These are phyloP conservation scores for Cyanodermella asteris DNA, from an alignment of 2,329 filamentous ascomycete species.

Conservation along the genomic window DNA sequence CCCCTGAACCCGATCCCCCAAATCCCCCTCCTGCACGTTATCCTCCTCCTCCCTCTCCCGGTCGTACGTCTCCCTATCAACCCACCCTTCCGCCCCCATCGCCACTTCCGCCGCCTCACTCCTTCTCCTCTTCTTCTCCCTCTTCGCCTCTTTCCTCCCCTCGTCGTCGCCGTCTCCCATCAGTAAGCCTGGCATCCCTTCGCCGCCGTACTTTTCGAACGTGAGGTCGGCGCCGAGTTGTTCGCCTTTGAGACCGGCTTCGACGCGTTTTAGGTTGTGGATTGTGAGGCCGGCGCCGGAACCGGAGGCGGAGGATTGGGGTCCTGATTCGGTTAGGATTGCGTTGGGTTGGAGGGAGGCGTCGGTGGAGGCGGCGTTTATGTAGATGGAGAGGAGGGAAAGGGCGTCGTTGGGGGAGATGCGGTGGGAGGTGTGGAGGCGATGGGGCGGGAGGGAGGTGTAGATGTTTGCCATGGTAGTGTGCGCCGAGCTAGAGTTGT, in stretches of 20 bases:
- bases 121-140: slow-evolving; percentile 1
- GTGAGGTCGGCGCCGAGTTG: slow-evolving; percentile 19
- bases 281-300: slow-evolving; percentile 20
- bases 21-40: slow-evolving; percentile 9
- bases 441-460: slow-evolving; percentile 16
- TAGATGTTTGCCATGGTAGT: slow-evolving; percentile 16
- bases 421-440: slow-evolving; percentile 13
- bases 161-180: slow-evolving; percentile 1
- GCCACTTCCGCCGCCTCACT: slow-evolving; percentile 9
- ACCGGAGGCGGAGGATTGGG: slow-evolving; percentile 19
- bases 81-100: slow-evolving; percentile 14
- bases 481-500: neutral
- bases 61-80: slow-evolving; percentile 14
- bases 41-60: slow-evolving; percentile 17
- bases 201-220: slow-evolving; percentile 12
- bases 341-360: slow-evolving; percentile 22
- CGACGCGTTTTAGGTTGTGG: slow-evolving; percentile 23
- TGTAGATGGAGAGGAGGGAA: slow-evolving; percentile 21
- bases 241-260: slow-evolving; percentile 21
- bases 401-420: slow-evolving; percentile 19
- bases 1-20: slow-evolving; percentile 16
- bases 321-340: slow-evolving; percentile 21
- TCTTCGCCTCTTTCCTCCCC: slow-evolving; percentile 4
- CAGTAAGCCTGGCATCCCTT: slow-evolving; percentile 4
- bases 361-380: slow-evolving; percentile 19